Evolutionary conservation across 805 yeast species (phyloP).

Genomic region (Metschnikowia baotianmanensis): DNA sequence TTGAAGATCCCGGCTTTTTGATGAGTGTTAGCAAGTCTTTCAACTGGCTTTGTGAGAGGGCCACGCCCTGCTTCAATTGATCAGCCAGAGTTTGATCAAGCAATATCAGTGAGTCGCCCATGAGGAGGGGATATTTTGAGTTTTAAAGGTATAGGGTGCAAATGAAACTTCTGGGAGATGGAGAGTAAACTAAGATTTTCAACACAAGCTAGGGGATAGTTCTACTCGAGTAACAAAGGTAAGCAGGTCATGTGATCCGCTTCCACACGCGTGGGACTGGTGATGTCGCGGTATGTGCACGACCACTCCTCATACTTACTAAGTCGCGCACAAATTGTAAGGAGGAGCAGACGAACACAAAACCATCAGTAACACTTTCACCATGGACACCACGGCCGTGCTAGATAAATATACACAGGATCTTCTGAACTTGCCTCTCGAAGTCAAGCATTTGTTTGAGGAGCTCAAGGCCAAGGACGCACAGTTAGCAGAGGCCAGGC

Average conservation of each 20-base stretch:
- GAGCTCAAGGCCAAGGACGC: conserved; percentile 74
- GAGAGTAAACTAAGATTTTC: too few relatives aligned
- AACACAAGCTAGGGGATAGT: too few relatives aligned
- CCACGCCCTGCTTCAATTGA: conserved; percentile 4
- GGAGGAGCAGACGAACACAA: background rate
- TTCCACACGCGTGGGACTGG: background rate
- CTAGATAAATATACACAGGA: conserved; percentile 51
- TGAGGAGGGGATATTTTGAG: too few relatives aligned
- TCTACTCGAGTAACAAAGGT: too few relatives aligned
- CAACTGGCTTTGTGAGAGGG: background rate
- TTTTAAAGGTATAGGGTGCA: too few relatives aligned
- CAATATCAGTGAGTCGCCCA: background rate
- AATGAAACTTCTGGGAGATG: too few relatives aligned
- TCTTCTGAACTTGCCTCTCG: conserved; percentile 83
- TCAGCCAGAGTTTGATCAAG: conserved; percentile 1
- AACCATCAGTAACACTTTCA: conserved; percentile 1
- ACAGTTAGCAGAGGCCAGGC: conserved; percentile 61
- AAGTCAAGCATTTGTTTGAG: conserved; percentile 72
- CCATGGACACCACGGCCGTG: conserved; percentile 86
- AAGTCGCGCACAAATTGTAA: too few relatives aligned
- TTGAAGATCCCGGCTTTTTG: background rate
- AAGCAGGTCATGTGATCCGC: background rate
- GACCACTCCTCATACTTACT: too few relatives aligned
- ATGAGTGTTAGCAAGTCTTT: background rate
- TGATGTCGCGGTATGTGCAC: conserved; percentile 9